These are phyloP conservation scores for Glycyrrhiza uralensis DNA, from an alignment of 306 rosid genomes.

Conservation along the genomic window DNA sequence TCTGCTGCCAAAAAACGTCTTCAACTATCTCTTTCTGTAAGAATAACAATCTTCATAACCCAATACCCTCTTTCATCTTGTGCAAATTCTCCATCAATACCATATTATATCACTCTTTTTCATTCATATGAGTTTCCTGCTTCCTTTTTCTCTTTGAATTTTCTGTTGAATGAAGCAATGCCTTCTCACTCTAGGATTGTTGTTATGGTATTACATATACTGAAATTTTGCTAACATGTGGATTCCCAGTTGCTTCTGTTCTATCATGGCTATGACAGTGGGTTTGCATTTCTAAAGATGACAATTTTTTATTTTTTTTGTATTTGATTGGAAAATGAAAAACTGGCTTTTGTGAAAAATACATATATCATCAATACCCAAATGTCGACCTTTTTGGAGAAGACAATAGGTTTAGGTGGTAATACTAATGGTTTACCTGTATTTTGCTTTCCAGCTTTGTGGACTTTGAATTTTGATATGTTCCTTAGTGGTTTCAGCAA, in stretches of 20 bases:
- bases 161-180: background rate
- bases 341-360: background rate
- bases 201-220: background rate
- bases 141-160: background rate
- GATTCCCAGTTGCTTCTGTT: background rate
- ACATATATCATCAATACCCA: background rate
- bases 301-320: background rate
- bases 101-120: background rate
- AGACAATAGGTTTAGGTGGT: background rate
- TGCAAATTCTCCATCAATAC: background rate
- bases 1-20: constrained; percentile 41
- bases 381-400: background rate
- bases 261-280: background rate
- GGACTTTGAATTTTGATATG: background rate
- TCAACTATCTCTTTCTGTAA: constrained; percentile 38
- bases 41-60: background rate
- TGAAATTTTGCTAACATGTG: background rate
- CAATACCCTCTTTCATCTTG: background rate
- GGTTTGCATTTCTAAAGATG: background rate
- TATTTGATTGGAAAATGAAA: background rate
- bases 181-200: background rate
- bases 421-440: too few relatives aligned
- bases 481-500: background rate
- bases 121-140: background rate
- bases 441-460: background rate